Base-by-base conservation (phyloP, 75 land plant species). In the Ceratopteris richardii region DNA sequence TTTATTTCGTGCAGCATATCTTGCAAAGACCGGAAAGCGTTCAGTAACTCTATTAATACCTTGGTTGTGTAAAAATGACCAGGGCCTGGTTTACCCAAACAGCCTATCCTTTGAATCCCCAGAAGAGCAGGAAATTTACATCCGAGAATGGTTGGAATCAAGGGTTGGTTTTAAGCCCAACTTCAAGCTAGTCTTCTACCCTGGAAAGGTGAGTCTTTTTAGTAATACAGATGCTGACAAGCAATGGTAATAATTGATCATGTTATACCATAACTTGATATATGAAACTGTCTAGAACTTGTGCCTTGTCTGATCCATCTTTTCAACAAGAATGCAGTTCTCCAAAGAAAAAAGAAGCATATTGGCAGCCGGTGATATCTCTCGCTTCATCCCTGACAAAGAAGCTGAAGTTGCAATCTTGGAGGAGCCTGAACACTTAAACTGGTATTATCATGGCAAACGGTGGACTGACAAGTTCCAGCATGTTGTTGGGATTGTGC, bases 381-480 rank as follows among this genome's bases (percentile, higher is more conserved):
- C 96, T 46, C 87, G 76, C 48, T 89, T 93, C 65, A 89, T 93
- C 59, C 64, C 98, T 6, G 80, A 88, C 28, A 82, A 66, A 44
- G 96, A 93, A 67, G 96, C 98, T 61, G 98, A 93, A 57, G 78
- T 93, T 67, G 96, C 96, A 14, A 88, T 93, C n/a, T 68, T 93
- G 51, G 98, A 93, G 77, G 98, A 93, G 52, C 98, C 98, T 29
- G 98, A 93, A 47, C 98, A 93, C 55, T 63, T 93, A 21, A 93
- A 88, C 61, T 93, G 98, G 98, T 93, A 93, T 48, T 82, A 93
- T 66, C 98, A 93, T 67, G 98, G 98, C 30, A 89, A 66, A 42
- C 78, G 98, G 18, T 93, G 98, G 98, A 93, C 90, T 44, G 91
- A 89, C 69, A 93, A 89, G 67, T 93, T 93, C 53, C 85, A 79